These are phyloP conservation scores for Juglanconis oblonga DNA, from an alignment of 2,329 filamentous ascomycete genomes.

Conservation along the genomic window DNA sequence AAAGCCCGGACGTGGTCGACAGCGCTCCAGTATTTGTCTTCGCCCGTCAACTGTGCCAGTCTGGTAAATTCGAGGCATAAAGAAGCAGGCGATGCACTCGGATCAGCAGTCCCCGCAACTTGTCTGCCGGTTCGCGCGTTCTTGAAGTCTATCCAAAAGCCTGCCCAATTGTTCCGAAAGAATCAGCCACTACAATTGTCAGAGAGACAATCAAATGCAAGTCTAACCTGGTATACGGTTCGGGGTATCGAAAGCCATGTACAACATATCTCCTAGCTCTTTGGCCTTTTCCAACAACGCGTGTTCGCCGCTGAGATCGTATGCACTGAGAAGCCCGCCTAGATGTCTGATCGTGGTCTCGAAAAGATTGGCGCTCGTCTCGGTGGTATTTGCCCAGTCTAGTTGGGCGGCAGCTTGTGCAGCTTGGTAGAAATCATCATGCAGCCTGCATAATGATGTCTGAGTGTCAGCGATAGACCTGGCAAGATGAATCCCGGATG, in stretches of 20 bases:
- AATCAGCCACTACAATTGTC: too few relatives aligned
- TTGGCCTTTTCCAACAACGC: slow-evolving; percentile 35
- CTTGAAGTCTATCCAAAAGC: too few relatives aligned
- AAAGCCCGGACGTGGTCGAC: slow-evolving; percentile 28
- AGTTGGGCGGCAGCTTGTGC: slow-evolving; percentile 6
- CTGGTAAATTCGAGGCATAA: slow-evolving; percentile 32
- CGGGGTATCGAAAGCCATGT: slow-evolving; percentile 30
- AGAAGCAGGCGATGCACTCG: slow-evolving; percentile 25
- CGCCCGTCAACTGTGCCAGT: slow-evolving; percentile 28
- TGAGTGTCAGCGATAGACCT: too few relatives aligned
- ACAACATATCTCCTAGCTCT: slow-evolving; percentile 38
- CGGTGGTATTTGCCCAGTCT: slow-evolving; percentile 12
- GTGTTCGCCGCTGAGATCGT: slow-evolving; percentile 27
- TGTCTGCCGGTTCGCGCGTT: too few relatives aligned
- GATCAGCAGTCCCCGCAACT: slow-evolving; percentile 17
- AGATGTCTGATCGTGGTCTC: slow-evolving; percentile 30
- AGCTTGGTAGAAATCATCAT: slow-evolving; percentile 12
- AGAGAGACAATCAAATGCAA: too few relatives aligned
- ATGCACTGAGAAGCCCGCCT: slow-evolving; percentile 17
- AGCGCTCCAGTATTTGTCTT: slow-evolving; percentile 31
- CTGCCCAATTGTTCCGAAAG: too few relatives aligned
- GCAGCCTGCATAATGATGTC: neutral
- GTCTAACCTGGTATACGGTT: slow-evolving; percentile 26
- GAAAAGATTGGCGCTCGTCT: slow-evolving; percentile 25
- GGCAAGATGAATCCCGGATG: too few relatives aligned